Conservation (phyloP, 768 basidiomycete species). For the Bullera alba region DNA sequence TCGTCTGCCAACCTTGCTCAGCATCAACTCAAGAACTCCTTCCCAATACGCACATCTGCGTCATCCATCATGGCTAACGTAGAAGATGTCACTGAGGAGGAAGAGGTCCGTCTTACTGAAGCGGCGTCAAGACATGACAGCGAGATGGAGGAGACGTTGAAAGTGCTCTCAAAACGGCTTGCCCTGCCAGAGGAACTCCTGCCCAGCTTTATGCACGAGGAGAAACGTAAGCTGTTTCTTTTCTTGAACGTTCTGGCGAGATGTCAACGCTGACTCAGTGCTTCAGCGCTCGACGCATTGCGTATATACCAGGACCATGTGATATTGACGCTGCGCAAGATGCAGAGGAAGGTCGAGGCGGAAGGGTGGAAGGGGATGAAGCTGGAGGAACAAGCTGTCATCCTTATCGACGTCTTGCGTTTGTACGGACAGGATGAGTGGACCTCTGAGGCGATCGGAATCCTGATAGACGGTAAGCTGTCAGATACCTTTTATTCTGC, state of each 20-base stretch:
- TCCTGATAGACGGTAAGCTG: slow-evolving; percentile 15
- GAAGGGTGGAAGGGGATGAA: neutral
- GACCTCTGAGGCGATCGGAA: slow-evolving; percentile 5
- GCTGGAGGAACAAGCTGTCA: slow-evolving; percentile 13
- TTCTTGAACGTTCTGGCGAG: neutral
- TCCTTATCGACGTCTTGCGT: slow-evolving; percentile 6
- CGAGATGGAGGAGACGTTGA: neutral
- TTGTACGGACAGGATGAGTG: slow-evolving; percentile 15
- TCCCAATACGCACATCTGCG: too few species aligned
- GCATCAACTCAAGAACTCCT: too few species aligned
- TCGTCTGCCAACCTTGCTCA: too few species aligned
- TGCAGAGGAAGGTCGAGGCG: neutral
- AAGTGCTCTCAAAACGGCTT: slow-evolving; percentile 7
- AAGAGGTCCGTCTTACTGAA: neutral
- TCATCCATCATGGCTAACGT: slow-evolving; percentile 23
- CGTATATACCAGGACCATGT: neutral
- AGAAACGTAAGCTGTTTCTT: slow-evolving; percentile 8
- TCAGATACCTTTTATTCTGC: neutral
- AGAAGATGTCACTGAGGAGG: slow-evolving; percentile 22
- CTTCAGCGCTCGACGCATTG: neutral
- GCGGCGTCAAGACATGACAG: neutral
- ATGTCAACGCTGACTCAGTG: neutral
- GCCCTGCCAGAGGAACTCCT: slow-evolving; percentile 22
- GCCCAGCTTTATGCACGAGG: slow-evolving; percentile 15
- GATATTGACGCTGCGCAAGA: neutral